Conservation (phyloP, 164 flowering plant genomes). For the Vitis labrusca region DNA sequence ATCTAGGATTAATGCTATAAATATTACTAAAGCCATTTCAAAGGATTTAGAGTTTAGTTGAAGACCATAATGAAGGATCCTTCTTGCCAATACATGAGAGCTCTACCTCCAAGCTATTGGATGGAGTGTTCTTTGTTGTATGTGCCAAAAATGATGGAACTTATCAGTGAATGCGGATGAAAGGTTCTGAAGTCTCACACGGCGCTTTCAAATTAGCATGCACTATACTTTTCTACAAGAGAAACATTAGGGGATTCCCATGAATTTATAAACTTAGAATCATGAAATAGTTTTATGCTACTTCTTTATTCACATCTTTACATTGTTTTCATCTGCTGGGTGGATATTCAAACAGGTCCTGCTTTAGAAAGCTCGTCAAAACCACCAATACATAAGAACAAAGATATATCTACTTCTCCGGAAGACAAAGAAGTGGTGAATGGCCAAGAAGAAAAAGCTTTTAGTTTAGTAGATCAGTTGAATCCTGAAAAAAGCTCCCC, state of each 20-base stretch:
- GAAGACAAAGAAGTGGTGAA: slow-evolving; percentile 3
- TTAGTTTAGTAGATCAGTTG: background rate
- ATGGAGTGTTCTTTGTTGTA: no score
- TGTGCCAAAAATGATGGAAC: no score
- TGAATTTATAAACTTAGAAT: no score
- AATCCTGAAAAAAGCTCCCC: background rate
- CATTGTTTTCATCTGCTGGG: slow-evolving; percentile 4
- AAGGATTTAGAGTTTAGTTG: no score
- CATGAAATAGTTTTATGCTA: background rate
- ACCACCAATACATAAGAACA: slow-evolving; percentile 2
- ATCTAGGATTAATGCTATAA: background rate
- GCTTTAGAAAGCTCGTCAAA: slow-evolving; percentile 12
- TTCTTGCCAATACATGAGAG: no score
- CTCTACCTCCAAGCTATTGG: no score
- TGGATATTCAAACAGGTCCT: slow-evolving; percentile 13
- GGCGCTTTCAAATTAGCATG: no score
- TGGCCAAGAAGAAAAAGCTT: slow-evolving; percentile 6
- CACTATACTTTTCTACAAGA: no score
- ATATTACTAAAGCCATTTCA: background rate
- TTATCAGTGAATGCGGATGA: no score
- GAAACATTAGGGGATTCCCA: no score
- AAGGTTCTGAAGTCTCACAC: no score
- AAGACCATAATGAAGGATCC: no score
- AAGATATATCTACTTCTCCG: background rate
- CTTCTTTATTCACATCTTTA: background rate